phyloP scores from a whole-genome alignment of 768 basidiomycete genomes.

The Leccinum subgranulosum region DNA sequence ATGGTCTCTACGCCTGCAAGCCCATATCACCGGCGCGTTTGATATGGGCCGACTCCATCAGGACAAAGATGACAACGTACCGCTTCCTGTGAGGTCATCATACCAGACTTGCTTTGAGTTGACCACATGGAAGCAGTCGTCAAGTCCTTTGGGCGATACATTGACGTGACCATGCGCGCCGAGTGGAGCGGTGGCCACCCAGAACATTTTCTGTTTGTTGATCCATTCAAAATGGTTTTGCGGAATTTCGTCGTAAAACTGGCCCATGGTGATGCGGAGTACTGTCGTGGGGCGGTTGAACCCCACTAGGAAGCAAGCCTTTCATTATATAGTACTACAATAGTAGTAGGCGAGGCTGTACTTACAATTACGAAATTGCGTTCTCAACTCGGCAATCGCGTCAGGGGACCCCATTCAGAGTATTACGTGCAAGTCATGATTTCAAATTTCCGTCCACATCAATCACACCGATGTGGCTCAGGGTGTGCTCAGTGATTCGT shows the following conservation, averaged over 20 bases:
- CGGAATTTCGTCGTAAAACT: conserved; percentile 60
- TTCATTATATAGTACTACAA: too few relatives aligned
- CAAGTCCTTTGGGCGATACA: conserved; percentile 66
- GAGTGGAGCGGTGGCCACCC: conserved; percentile 68
- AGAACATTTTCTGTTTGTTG: conserved; percentile 61
- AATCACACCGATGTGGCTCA: too few relatives aligned
- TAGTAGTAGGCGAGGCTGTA: too few relatives aligned
- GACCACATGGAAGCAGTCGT: conserved; percentile 59
- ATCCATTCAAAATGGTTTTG: conserved; percentile 55
- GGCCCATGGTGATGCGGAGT: conserved; percentile 41
- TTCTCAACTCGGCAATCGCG: too few relatives aligned
- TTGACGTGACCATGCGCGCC: conserved; percentile 57
- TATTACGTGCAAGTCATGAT: too few relatives aligned
- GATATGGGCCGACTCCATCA: not conserved
- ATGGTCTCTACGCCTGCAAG: conserved; percentile 53
- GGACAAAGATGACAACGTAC: conserved; percentile 32
- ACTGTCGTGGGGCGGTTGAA: not conserved
- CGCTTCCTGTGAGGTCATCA: conserved; percentile 68
- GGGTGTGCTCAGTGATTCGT: too few relatives aligned
- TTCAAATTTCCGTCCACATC: too few relatives aligned
- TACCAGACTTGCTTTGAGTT: conserved; percentile 63
- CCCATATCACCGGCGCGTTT: not conserved
- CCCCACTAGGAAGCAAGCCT: too few relatives aligned
- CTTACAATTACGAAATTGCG: too few relatives aligned
- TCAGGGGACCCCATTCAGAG: too few relatives aligned